Base-by-base conservation (phyloP, 2,329 filamentous ascomycete species). In the Aspergillus ochraceoroseus region DNA sequence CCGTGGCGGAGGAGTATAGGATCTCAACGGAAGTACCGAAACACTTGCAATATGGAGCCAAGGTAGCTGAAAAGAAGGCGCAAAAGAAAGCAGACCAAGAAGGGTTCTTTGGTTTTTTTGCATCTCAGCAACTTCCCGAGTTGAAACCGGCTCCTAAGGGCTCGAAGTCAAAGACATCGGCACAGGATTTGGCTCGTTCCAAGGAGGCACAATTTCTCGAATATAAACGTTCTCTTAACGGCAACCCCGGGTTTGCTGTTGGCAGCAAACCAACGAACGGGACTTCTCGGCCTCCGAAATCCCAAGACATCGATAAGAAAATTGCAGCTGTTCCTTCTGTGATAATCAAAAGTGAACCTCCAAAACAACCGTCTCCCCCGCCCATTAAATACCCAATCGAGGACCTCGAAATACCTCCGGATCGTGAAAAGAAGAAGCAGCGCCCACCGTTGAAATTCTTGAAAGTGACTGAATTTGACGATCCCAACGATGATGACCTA, bases 371-470 rank as follows among this genome's bases (percentile, higher is more conserved):
- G 0, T 78, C 82, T 5, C 83, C 85, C 2, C 85, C 85, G 1
- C 79, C 82, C 1, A 83, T 92, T 47, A 95, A 94, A 61, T 96
- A 95, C 61, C 92, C 92, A 0, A 94, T 95, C 47, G 92, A 98
- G 57, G 92, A 98, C 65, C 68, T 96, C 33, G 85, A 94, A 52
- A 73, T 96, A 15, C 75, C 82, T 14, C 82, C 83, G 2, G 77
- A 79, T 41, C 68, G 70, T 17, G 76, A 82, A 37, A 79, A 74
- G 7, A 79, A 74, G 7, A 64, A 74, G 28, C 75, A 80, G 41
- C 80, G 92, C 9, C 92, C 92, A 2, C 67, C 77, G 1, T 67
- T 96, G 32, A 86, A 85, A 42, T 95, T 85, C 58, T 72, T 94
- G 53, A 86, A 83, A 46, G 75, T 73, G 37, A 76, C 87, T 42